phyloP scores from a whole-genome alignment of 2,329 filamentous ascomycete species.

The Penicillium paneum region DNA sequence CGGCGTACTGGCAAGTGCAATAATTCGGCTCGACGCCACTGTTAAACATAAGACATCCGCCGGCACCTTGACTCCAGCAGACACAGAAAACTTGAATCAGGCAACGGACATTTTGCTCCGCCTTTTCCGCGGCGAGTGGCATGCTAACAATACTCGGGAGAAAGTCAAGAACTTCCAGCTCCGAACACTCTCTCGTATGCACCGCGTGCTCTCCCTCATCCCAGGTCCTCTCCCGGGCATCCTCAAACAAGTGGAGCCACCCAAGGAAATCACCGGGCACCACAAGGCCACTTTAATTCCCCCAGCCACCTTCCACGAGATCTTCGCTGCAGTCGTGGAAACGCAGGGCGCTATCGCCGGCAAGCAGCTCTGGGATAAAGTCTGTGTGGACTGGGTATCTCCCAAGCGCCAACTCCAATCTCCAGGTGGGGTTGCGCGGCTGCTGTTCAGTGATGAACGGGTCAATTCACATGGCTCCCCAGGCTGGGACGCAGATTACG shows the following conservation, averaged over 20 bases:
- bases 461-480: constrained; percentile 22
- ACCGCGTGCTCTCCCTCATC: constrained; percentile 32
- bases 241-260: constrained; percentile 19
- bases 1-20: constrained; percentile 36
- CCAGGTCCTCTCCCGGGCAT: constrained; percentile 32
- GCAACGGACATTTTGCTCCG: constrained; percentile 35
- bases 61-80: neutral
- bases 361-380: constrained; percentile 48
- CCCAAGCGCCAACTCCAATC: constrained; percentile 20
- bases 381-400: constrained; percentile 40
- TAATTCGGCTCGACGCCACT: constrained; percentile 38
- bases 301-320: constrained; percentile 48
- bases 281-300: constrained; percentile 31
- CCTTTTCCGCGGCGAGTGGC: constrained; percentile 35
- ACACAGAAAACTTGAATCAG: constrained; percentile 19
- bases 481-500: constrained; percentile 27
- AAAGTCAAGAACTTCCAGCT: constrained; percentile 27
- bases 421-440: constrained; percentile 28
- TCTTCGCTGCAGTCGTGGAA: constrained; percentile 55
- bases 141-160: constrained; percentile 21
- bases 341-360: constrained; percentile 49
- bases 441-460: constrained; percentile 25
- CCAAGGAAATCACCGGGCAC: constrained; percentile 8
- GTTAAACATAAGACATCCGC: constrained; percentile 12
- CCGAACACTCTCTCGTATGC: constrained; percentile 28